These are phyloP conservation scores for Mycena galopus DNA, from an alignment of 768 basidiomycete species.

Conservation along the genomic window DNA sequence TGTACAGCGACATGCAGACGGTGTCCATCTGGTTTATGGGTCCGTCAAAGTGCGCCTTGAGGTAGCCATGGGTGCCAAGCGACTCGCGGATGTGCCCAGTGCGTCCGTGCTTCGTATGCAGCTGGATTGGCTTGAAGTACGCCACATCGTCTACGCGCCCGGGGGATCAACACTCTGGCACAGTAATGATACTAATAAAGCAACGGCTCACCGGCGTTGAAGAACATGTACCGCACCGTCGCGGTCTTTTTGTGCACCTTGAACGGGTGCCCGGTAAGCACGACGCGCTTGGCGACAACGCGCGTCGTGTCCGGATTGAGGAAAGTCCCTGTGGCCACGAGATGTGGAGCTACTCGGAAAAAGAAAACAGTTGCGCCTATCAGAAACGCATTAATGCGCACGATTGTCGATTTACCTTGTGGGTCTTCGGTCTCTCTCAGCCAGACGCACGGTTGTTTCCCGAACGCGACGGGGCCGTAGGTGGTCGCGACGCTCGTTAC, in stretches of 20 bases:
- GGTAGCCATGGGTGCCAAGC: slow-evolving; percentile 97
- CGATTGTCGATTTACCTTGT: slow-evolving; percentile 63
- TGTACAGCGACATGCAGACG: slow-evolving; percentile 95
- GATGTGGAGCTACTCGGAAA: slow-evolving; percentile 69
- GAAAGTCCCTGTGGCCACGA: slow-evolving; percentile 93
- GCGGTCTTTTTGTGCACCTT: slow-evolving; percentile 98
- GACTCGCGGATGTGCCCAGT: slow-evolving; percentile 92
- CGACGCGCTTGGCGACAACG: slow-evolving; percentile 92
- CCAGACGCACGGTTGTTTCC: slow-evolving; percentile 84
- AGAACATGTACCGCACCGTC: slow-evolving; percentile 99
- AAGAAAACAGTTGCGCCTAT: not conserved
- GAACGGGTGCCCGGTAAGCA: slow-evolving; percentile 96
- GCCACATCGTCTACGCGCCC: slow-evolving; percentile 77
- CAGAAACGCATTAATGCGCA: not conserved
- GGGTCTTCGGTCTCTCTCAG: slow-evolving; percentile 76
- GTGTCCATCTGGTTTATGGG: slow-evolving; percentile 97
- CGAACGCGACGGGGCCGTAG: slow-evolving; percentile 92
- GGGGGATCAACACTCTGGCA: slow-evolving; percentile 23
- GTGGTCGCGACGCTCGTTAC: slow-evolving; percentile 85
- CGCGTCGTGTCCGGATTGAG: slow-evolving; percentile 92
- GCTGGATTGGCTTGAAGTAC: slow-evolving; percentile 94
- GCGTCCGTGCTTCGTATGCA: slow-evolving; percentile 92
- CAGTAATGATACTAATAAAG: not conserved
- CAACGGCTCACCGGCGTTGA: slow-evolving; percentile 77
- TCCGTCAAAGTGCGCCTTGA: slow-evolving; percentile 96